Conservation (phyloP, 768 basidiomycete species). For the Lentinus brumalis region DNA sequence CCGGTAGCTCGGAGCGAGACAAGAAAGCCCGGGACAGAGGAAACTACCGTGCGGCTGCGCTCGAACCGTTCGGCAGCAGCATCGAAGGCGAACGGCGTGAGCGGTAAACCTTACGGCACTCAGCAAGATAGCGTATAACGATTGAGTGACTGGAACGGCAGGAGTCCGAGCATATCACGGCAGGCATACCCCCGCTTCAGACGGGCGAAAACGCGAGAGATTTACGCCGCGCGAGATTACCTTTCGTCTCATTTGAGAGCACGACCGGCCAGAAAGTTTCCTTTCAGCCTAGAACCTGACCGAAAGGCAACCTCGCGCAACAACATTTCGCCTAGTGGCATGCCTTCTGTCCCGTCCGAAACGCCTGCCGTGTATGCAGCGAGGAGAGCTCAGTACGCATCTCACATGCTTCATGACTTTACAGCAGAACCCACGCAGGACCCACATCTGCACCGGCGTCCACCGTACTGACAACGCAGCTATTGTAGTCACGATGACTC, state of each 20-base stretch:
- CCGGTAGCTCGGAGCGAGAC: conserved; percentile 18
- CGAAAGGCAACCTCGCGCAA: no score
- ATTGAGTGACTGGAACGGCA: background rate
- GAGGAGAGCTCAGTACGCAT: background rate
- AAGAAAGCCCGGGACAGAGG: conserved; percentile 11
- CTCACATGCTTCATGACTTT: background rate
- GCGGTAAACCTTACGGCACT: conserved; percentile 6
- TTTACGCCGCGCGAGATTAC: no score
- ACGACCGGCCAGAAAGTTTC: no score
- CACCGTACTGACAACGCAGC: background rate
- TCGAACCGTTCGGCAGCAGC: background rate
- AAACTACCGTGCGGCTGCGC: conserved; percentile 9
- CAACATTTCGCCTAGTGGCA: no score
- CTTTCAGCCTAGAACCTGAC: no score
- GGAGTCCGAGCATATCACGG: background rate
- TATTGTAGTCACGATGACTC: conserved; percentile 39
- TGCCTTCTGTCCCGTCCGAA: no score
- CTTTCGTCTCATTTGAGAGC: no score
- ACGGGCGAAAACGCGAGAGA: no score
- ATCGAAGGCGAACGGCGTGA: background rate
- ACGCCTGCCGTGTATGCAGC: no score
- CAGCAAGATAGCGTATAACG: conserved; percentile 4
- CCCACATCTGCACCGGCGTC: background rate
- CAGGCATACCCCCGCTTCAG: no score
- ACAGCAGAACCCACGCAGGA: no score